Evolutionary conservation across 2,329 filamentous ascomycete genomes (phyloP), one percentile per base, ranked within the genome.

Genomic region (Botryotinia calthae): DNA sequence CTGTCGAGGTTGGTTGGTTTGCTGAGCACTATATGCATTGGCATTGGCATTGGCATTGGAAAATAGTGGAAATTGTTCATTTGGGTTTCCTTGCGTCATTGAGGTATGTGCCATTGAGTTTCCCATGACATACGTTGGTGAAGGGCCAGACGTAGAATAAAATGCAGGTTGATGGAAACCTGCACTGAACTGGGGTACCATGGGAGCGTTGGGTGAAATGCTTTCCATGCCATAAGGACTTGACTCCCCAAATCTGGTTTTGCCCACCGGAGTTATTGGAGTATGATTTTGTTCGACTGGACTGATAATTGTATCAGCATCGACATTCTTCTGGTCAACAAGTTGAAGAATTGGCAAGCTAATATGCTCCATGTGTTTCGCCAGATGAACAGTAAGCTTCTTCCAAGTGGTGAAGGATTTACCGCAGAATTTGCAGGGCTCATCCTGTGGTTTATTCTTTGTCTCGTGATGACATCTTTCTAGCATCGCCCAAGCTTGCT

Each of bases 331-430:
- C 56, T 82, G 81, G 46, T 85, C 85, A 5, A 90, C 88, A 4
- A 91, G 84, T 25, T 84, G 83, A 72, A 97, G 84, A 46, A 97
- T 88, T 0, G 95, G 94, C 79, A 97, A 87, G 78, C 93, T 93
- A 79, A 97, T 92, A 76, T 94, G 90, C 82, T 97, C 94, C 94
- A 98, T 96, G 81, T 98, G 95, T 82, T 95, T 95, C 67, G 94
- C 94, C 80, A 97, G 83, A 82, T 97, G 95, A n/a, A 96, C 93
- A 0, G 93, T 97, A 74, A 97, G 84, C 83, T 97, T 97, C 86
- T 97, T 97, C 94, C 94, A 97, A 56, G 89, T 93, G 48, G 88
- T 89, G 81, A 94, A 95, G 20, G 88, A 85, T 81, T 91, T 94
- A 74, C 91, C 91, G 79, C 95, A 97, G 84, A 97, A 97, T 59